These are phyloP conservation scores for Pilasporangium apinafurcum DNA, from an alignment of 352 stramenopile genomes.

Conservation along the genomic window DNA sequence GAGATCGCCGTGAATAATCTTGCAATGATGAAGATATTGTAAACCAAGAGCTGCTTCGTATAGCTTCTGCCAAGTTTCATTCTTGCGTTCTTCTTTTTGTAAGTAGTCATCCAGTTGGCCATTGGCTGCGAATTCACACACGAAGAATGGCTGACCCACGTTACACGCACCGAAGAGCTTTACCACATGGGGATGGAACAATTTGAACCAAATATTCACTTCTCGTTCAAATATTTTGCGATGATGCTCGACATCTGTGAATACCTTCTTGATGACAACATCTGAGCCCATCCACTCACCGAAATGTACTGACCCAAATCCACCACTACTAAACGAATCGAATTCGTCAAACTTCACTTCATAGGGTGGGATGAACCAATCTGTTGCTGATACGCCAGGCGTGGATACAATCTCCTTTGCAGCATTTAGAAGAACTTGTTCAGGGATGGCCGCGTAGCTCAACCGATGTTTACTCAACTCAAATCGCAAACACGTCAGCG, in stretches of 20 bases:
- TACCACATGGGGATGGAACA: slow-evolving; percentile 33
- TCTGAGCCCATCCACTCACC: slow-evolving; percentile 19
- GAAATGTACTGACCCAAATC: slow-evolving; percentile 18
- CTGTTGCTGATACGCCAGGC: neutral
- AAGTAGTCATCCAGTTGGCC: slow-evolving; percentile 20
- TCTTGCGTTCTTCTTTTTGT: neutral
- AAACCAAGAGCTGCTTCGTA: slow-evolving; percentile 15
- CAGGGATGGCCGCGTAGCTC: too few relatives aligned
- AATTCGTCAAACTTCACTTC: neutral
- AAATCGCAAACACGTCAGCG: neutral
- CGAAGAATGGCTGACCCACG: slow-evolving; percentile 26
- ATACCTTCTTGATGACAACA: slow-evolving; percentile 22
- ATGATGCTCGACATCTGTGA: slow-evolving; percentile 7
- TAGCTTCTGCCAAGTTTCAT: slow-evolving; percentile 12
- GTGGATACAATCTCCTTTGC: neutral
- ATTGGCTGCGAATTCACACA: slow-evolving; percentile 19
- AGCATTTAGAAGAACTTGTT: neutral
- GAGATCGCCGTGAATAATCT: slow-evolving; percentile 13
- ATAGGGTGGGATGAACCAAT: slow-evolving; percentile 8
- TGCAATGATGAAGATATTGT: slow-evolving; percentile 10
- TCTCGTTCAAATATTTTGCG: slow-evolving; percentile 11
- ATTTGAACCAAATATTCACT: slow-evolving; percentile 23
- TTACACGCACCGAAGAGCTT: slow-evolving; percentile 31
- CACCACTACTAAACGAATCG: slow-evolving; percentile 10
- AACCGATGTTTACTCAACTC: neutral